A percentile compares a stretch with the other conserved stretches of the same genome.
Evolutionary conservation across 176 grass and related monocot genomes (phyloP).

Genomic region (Juncus effusus): DNA sequence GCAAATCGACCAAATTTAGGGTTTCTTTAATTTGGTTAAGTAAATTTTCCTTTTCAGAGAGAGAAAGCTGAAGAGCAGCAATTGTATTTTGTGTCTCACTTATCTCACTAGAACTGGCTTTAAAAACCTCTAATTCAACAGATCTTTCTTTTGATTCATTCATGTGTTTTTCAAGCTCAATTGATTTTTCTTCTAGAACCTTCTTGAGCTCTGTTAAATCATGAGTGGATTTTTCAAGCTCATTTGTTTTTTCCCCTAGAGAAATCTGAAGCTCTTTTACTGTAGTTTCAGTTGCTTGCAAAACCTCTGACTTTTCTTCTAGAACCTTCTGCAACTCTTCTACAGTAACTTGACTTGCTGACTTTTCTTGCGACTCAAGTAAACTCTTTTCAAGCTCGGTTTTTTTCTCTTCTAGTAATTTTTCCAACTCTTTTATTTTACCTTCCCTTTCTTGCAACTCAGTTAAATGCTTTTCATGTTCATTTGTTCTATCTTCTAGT

Average conservation of each 20-base stretch:
- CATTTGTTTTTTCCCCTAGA: conserved; percentile 20
- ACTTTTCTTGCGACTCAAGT: conserved; percentile 16
- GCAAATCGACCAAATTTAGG: conserved; percentile 58
- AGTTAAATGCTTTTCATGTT: conserved; percentile 13
- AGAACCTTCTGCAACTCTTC: conserved; percentile 11
- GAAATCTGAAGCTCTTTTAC: conserved; percentile 12
- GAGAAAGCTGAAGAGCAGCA: conserved; percentile 53
- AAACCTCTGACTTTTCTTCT: conserved; percentile 20
- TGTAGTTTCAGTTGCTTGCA: conserved; percentile 21
- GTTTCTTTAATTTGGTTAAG: conserved; percentile 64
- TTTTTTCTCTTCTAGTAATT: conserved; percentile 24
- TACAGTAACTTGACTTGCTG: conserved; percentile 3
- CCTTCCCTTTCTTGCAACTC: conserved; percentile 24
- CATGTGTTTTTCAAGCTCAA: conserved; percentile 70
- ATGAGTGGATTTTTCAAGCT: conserved; percentile 7
- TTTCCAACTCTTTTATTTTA: conserved; percentile 20
- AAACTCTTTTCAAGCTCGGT: conserved; percentile 16
- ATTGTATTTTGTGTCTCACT: conserved; percentile 43
- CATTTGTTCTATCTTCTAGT: conserved; percentile 22
- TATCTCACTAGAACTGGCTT: conserved; percentile 46
- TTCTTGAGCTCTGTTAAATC: conserved; percentile 19
- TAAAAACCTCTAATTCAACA: conserved; percentile 55
- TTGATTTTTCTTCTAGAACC: conserved; percentile 15
- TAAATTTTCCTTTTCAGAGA: conserved; percentile 60
- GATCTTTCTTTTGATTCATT: conserved; percentile 67